Evolutionary conservation across 495 filamentous ascomycete species (phyloP).

Genomic region (Aspergillus nanangensis): DNA sequence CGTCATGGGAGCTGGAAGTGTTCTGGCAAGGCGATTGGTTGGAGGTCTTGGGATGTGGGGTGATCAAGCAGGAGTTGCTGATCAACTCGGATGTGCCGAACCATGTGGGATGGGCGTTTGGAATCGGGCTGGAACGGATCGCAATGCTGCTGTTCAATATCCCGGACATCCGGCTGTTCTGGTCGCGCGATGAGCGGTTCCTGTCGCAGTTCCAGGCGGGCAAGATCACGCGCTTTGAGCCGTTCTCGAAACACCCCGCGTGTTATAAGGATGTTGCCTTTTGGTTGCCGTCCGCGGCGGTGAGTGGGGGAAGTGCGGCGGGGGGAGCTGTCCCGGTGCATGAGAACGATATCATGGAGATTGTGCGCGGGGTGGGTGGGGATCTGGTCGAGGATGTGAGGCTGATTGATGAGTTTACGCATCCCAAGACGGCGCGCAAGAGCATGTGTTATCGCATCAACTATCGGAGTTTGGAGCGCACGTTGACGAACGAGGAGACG

Average conservation of each 20-base stretch:
- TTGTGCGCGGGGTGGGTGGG: constrained; percentile 73
- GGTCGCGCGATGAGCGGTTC: constrained; percentile 82
- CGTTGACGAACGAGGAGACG: constrained; percentile 73
- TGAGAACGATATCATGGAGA: constrained; percentile 97
- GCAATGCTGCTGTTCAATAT: constrained; percentile 96
- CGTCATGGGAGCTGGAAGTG: constrained; percentile 93
- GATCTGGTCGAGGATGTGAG: constrained; percentile 83
- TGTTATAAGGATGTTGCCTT: constrained; percentile 92
- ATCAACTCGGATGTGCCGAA: constrained; percentile 69
- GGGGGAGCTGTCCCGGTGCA: constrained; percentile 60
- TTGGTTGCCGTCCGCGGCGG: constrained; percentile 63
- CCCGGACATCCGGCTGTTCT: constrained; percentile 96
- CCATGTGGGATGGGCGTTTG: constrained; percentile 92
- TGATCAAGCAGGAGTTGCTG: constrained; percentile 75
- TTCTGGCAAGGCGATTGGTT: constrained; percentile 95
- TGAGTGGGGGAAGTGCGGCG: constrained; percentile 46
- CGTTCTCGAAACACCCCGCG: constrained; percentile 84
- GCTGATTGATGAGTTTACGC: constrained; percentile 77
- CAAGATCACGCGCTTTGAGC: constrained; percentile 64
- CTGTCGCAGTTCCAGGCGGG: constrained; percentile 72
- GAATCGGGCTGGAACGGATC: constrained; percentile 85
- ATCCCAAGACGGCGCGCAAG: constrained; percentile 78
- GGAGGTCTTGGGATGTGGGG: constrained; percentile 90
- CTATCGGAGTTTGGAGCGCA: constrained; percentile 85
- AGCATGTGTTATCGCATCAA: constrained; percentile 91